Evolutionary conservation across 768 basidiomycete genomes (phyloP), one percentile per base, ranked within the genome.

Genomic region (Nevesoporus exiguus): DNA sequence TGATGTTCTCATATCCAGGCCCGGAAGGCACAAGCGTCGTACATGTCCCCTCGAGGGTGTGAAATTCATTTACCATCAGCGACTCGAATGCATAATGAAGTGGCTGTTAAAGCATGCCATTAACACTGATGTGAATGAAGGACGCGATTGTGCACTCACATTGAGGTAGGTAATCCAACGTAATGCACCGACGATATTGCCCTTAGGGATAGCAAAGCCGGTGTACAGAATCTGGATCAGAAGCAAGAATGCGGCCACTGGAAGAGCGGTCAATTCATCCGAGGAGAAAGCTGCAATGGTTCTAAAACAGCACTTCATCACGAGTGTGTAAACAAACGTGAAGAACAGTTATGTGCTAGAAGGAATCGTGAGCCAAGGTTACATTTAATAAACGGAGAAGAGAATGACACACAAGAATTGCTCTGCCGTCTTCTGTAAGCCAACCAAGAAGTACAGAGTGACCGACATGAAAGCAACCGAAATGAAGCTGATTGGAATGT

Each of bases 31-130:
- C 91, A 7, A 85, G 75, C 0, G 85, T 78, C 2, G 88, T 78
- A 66, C 93, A 95, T 1, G 86, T 85, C 59, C 85, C 90, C 21
- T 86, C 68, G 9, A 88, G 70, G 0, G 81, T 84, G 58, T 80
- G 82, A 71, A 93, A 93, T 67, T 96, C 91, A 70, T 93, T 95
- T n/a, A 81, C 76, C 65, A 95, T 76, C 40, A 93, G 66, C 0
- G 79, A 76, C 56, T 91, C 88, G 65, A 94, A 94, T 0, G 64
- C 54, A 30, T 65, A 65, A 80, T 85, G 64, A 84, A 93, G 5
- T 74, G 78, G 92, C 64, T 66, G 24, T 71, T 61, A 21, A 13
- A 31, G 43, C 2, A 1, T 0, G 66, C 57, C 62, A 70, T 74
- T 0, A 69, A 67, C 69, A 78, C 73, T 49, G 40, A 48, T 14